Evolutionary conservation across 2,329 filamentous ascomycete genomes (phyloP).

Genomic region (Trichophyton rubrum): DNA sequence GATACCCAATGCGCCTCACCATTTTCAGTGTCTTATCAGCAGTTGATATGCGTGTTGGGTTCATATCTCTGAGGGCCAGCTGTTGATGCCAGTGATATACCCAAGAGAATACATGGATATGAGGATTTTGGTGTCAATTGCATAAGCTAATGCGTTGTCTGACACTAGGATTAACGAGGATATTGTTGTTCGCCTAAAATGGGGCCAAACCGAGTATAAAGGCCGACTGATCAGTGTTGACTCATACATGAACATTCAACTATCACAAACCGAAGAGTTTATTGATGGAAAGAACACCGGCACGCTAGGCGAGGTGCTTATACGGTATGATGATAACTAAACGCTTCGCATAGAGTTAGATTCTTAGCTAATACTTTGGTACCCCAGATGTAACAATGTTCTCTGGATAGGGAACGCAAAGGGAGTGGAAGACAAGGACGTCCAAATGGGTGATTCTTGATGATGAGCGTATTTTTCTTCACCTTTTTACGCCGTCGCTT

Average conservation of each 20-base stretch:
- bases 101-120: background rate
- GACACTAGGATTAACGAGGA: conserved; percentile 67
- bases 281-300: conserved; percentile 78
- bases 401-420: conserved; percentile 64
- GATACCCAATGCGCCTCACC: background rate
- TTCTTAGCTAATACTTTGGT: background rate
- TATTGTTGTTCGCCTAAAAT: conserved; percentile 87
- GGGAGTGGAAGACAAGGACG: conserved; percentile 37
- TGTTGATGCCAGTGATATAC: background rate
- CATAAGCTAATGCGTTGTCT: background rate
- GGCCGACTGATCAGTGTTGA: conserved; percentile 85
- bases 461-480: background rate
- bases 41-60: background rate
- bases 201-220: conserved; percentile 96
- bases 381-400: conserved; percentile 84
- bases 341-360: conserved; percentile 14
- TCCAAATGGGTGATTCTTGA: conserved; percentile 21
- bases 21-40: background rate
- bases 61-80: background rate
- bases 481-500: background rate
- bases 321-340: conserved; percentile 46
- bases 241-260: conserved; percentile 98
- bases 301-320: conserved; percentile 77
- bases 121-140: background rate
- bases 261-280: conserved; percentile 82